Evolutionary conservation across 306 rosid species (phyloP).

Genomic region (Neltuma alba): DNA sequence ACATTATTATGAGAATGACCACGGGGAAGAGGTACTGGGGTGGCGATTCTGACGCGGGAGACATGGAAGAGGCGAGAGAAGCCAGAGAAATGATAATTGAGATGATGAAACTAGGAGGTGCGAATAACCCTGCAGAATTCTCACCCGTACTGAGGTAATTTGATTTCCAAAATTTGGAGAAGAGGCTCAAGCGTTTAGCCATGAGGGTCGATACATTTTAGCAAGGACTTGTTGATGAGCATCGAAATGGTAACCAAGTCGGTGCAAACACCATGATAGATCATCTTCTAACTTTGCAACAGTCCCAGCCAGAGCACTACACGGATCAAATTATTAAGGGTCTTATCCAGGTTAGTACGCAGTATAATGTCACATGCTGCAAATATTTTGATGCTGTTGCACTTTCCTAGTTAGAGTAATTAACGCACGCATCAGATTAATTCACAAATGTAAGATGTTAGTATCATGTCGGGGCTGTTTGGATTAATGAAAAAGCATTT

Average conservation of each 20-base stretch:
- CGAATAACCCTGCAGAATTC: constrained; percentile 40
- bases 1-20: constrained; percentile 46
- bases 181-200: background rate
- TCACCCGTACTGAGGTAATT: constrained; percentile 39
- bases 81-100: constrained; percentile 23
- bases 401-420: too few species aligned
- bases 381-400: background rate
- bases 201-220: background rate
- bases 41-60: constrained; percentile 17
- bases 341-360: constrained; percentile 30
- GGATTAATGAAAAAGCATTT: too few species aligned
- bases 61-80: constrained; percentile 34
- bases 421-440: too few species aligned
- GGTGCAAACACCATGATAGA: constrained; percentile 37
- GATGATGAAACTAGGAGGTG: constrained; percentile 24
- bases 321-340: constrained; percentile 49
- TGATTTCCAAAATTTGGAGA: constrained; percentile 11
- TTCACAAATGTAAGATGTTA: too few species aligned
- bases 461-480: too few species aligned
- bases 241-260: constrained; percentile 5
- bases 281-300: constrained; percentile 40
- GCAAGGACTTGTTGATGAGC: constrained; percentile 47
- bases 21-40: constrained; percentile 52
- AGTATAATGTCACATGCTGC: too few species aligned
- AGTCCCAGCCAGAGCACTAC: constrained; percentile 37